A percentile compares a stretch with the other conserved stretches of the same genome.
Evolutionary conservation across 805 yeast species (phyloP).

Genomic region (Kuraishia hungarica): DNA sequence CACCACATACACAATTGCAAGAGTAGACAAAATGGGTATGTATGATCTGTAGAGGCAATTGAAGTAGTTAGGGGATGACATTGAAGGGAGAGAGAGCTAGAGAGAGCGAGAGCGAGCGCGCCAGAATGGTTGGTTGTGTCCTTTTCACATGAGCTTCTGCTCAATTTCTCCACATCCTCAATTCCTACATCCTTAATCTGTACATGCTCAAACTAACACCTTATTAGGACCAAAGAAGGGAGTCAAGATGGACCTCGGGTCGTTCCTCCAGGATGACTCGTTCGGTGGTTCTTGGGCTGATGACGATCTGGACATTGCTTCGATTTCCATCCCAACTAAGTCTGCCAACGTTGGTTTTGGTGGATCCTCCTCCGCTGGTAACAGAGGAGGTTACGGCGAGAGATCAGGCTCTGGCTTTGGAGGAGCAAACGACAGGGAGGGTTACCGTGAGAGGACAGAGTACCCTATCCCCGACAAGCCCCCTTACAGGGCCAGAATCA

Average conservation of each 20-base stretch:
- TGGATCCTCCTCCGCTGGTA: slow-evolving; percentile 13
- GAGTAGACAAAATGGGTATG: neutral
- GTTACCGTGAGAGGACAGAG: slow-evolving; percentile 48
- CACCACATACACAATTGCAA: neutral
- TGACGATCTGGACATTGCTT: slow-evolving; percentile 64
- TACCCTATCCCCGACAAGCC: slow-evolving; percentile 86
- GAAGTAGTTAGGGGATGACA: neutral
- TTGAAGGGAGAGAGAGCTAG: neutral
- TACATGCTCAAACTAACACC: slow-evolving; percentile 2
- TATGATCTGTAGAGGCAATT: neutral
- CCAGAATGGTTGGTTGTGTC: too few species aligned
- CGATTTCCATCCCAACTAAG: slow-evolving; percentile 45
- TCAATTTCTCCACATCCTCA: too few species aligned
- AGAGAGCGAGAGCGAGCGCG: too few species aligned
- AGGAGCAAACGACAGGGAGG: slow-evolving; percentile 4
- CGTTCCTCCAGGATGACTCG: slow-evolving; percentile 72
- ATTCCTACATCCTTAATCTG: too few species aligned
- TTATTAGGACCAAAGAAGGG: slow-evolving; percentile 21
- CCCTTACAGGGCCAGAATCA: slow-evolving; percentile 86
- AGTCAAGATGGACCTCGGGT: slow-evolving; percentile 76
- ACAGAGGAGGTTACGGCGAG: neutral
- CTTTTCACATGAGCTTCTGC: too few species aligned
- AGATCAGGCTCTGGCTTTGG: neutral
- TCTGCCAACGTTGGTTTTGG: slow-evolving; percentile 8
- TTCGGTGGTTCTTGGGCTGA: slow-evolving; percentile 83